Percentiles rank a stretch among this genome's conserved stretches.
phyloP scores from a whole-genome alignment of 208 protist species.

The Crithidia brevicula region DNA sequence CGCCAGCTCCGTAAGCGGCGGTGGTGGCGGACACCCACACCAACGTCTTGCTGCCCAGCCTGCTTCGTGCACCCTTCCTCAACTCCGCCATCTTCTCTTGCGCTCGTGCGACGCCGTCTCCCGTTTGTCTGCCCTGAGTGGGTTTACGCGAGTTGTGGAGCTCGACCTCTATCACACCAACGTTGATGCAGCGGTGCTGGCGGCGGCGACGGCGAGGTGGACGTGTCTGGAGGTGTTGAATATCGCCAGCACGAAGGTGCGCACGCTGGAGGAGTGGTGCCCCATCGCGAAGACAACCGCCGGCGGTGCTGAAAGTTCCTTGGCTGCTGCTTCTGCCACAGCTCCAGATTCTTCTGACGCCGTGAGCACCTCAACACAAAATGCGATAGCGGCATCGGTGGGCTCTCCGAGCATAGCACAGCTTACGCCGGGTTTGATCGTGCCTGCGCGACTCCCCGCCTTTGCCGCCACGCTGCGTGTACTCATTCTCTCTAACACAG shows the following conservation, averaged over 20 bases:
- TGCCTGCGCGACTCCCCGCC: too few species aligned
- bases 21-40: not conserved
- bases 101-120: conserved; percentile 50
- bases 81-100: conserved; percentile 36
- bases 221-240: conserved; percentile 38
- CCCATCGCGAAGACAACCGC: too few species aligned
- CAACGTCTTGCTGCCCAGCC: not conserved
- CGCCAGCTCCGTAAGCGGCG: not conserved
- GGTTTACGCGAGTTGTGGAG: conserved; percentile 36
- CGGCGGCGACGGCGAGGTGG: conserved; percentile 36
- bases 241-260: conserved; percentile 37
- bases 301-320: not conserved
- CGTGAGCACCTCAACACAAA: too few species aligned
- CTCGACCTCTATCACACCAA: conserved; percentile 72
- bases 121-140: conserved; percentile 32
- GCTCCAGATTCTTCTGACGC: too few species aligned
- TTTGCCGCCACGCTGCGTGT: conserved; percentile 45
- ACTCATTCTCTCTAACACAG: conserved; percentile 51
- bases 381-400: not conserved
- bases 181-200: conserved; percentile 34
- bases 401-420: too few species aligned
- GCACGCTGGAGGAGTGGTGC: conserved; percentile 31
- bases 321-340: too few species aligned
- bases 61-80: not conserved
- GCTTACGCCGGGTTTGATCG: too few species aligned